Evolutionary conservation across 768 basidiomycete genomes (phyloP).

Genomic region (Aureoboletus auriporus): DNA sequence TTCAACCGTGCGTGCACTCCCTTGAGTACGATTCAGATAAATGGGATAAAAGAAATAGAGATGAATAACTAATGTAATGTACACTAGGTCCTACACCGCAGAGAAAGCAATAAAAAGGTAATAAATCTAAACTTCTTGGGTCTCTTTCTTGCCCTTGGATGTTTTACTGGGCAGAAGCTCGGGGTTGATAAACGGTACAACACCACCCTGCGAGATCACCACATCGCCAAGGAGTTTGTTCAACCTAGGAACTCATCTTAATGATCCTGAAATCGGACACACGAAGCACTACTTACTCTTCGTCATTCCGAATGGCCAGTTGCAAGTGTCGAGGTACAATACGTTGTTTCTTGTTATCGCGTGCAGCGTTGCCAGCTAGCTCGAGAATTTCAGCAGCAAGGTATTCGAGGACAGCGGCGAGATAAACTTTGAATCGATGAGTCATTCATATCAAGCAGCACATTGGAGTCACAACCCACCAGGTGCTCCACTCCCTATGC

Average conservation of each 20-base stretch:
- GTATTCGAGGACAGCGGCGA: constrained; percentile 59
- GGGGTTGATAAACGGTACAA: constrained; percentile 48
- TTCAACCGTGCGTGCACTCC: no score
- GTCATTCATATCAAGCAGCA: neutral
- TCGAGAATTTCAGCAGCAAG: constrained; percentile 63
- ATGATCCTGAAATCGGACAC: neutral
- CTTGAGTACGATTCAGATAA: no score
- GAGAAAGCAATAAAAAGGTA: constrained; percentile 14
- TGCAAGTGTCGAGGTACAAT: constrained; percentile 65
- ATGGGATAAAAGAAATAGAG: neutral
- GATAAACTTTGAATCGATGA: constrained; percentile 40
- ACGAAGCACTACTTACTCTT: constrained; percentile 32
- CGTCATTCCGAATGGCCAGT: constrained; percentile 62
- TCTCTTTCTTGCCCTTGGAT: constrained; percentile 50
- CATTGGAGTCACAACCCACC: constrained; percentile 19
- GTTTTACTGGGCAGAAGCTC: constrained; percentile 52
- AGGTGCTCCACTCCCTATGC: constrained; percentile 54
- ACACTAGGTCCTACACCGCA: constrained; percentile 29
- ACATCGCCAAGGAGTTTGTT: constrained; percentile 43
- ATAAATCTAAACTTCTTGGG: constrained; percentile 38
- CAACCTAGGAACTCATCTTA: constrained; percentile 20
- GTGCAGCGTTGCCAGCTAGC: constrained; percentile 54
- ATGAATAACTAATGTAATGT: constrained; percentile 31
- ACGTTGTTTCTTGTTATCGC: constrained; percentile 57
- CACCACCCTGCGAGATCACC: constrained; percentile 63